A percentile compares a stretch with the other conserved stretches of the same genome.
phyloP scores from a whole-genome alignment of 2,329 filamentous ascomycete species.

The Dendryphion nanum region DNA sequence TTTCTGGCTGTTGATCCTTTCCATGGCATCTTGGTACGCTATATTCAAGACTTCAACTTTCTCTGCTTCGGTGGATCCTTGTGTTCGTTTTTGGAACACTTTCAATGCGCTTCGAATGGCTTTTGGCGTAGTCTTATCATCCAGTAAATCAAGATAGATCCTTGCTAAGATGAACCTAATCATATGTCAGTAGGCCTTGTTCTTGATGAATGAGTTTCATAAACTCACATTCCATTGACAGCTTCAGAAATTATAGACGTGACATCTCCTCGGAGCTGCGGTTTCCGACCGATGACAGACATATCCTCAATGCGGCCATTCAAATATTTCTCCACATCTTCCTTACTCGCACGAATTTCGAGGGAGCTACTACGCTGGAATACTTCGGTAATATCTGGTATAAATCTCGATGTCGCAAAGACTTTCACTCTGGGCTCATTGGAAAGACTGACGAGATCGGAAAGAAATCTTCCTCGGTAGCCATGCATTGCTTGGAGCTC shows the following conservation, averaged over 20 bases:
- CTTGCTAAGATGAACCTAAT: conserved; percentile 13
- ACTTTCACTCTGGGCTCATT: conserved; percentile 2
- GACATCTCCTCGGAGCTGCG: conserved; percentile 7
- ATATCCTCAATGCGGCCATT: neutral
- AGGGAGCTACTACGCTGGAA: conserved; percentile 4
- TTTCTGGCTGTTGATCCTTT: conserved; percentile 3
- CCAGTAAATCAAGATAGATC: conserved; percentile 10
- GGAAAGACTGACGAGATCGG: conserved; percentile 5
- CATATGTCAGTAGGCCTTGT: neutral
- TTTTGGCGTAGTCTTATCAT: conserved; percentile 7
- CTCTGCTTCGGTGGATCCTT: no score
- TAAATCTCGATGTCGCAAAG: conserved; percentile 11
- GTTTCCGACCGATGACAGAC: neutral
- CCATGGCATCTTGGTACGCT: conserved; percentile 10
- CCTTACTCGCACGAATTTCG: neutral
- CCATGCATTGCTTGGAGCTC: conserved; percentile 19
- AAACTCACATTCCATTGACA: conserved; percentile 22
- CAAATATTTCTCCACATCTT: neutral
- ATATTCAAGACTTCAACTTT: conserved; percentile 5
- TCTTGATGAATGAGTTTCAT: neutral
- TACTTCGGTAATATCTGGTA: conserved; percentile 5
- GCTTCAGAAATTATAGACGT: conserved; percentile 11
- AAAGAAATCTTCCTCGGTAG: neutral
- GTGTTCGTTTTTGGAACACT: conserved; percentile 3
- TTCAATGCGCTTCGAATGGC: conserved; percentile 5